phyloP scores from a whole-genome alignment of 352 stramenopile genomes.

The Globisporangium nodosum region DNA sequence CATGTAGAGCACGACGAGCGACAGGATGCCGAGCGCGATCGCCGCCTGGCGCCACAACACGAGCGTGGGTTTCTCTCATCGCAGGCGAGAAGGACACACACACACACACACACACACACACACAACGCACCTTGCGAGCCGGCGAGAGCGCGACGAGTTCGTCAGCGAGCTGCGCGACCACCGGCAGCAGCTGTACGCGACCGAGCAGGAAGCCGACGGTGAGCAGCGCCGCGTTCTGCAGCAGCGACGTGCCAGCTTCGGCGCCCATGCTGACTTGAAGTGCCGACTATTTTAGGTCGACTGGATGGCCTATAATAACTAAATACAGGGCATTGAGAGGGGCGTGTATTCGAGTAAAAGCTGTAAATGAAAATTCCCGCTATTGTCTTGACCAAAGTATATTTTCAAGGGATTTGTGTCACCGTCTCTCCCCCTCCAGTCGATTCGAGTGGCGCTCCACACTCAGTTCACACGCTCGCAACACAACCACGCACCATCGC shows the following conservation, averaged over 20 bases:
- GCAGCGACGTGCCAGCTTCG: conserved; percentile 42
- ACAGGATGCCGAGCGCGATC: conserved; percentile 32
- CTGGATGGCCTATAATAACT: not conserved
- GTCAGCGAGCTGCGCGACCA: conserved; percentile 33
- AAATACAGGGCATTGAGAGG: no score
- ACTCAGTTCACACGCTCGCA: not conserved
- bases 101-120: no score
- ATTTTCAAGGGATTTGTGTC: no score
- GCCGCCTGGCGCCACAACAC: conserved; percentile 17
- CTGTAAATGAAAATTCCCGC: no score
- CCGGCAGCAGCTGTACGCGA: conserved; percentile 41
- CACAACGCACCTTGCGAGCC: conserved; percentile 36
- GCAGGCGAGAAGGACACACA: no score
- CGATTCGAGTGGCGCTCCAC: not conserved
- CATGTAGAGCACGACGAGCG: conserved; percentile 59
- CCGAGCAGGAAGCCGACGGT: conserved; percentile 61
- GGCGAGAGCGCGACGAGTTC: conserved; percentile 39
- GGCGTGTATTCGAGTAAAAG: no score
- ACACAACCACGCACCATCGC: not conserved
- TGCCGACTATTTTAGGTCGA: not conserved
- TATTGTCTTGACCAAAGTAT: not conserved
- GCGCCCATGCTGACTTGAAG: conserved; percentile 21
- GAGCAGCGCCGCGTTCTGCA: conserved; percentile 59
- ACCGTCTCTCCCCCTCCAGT: not conserved
- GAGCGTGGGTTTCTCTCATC: no score